Conservation (phyloP, 2,329 filamentous ascomycete species). For the Chalara sp. region DNA sequence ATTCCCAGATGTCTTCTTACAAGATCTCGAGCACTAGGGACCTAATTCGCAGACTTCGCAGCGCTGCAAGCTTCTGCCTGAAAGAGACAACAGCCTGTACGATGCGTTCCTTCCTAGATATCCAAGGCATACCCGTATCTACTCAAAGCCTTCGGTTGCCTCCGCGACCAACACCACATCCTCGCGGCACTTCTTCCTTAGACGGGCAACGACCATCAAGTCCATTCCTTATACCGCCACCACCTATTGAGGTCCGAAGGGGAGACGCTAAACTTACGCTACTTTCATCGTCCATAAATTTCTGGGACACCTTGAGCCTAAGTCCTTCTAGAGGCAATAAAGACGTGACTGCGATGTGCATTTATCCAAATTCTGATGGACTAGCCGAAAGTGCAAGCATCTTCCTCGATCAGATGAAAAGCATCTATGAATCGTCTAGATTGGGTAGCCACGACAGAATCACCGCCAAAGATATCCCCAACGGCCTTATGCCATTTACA, state of each 20-base stretch:
- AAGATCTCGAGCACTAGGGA: conserved; percentile 18
- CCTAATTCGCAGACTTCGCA: conserved; percentile 37
- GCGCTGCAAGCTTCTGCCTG: conserved; percentile 38
- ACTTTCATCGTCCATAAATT: conserved; percentile 65
- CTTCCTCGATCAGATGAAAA: conserved; percentile 63
- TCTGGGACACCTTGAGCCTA: conserved; percentile 77
- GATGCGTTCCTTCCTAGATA: conserved; percentile 46
- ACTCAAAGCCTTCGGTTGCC: conserved; percentile 43
- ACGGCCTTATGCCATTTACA: conserved; percentile 22
- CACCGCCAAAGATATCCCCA: conserved; percentile 29
- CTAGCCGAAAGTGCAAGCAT: conserved; percentile 51
- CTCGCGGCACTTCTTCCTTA: conserved; percentile 10
- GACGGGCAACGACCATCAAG: conserved; percentile 37
- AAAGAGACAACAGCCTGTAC: conserved; percentile 34
- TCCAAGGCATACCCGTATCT: conserved; percentile 49
- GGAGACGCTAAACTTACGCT: conserved; percentile 65
- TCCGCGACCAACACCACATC: conserved; percentile 22
- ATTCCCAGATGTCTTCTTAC: conserved; percentile 3
- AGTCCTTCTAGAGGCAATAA: conserved; percentile 66
- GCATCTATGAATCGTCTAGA: conserved; percentile 67
- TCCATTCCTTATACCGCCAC: conserved; percentile 57
- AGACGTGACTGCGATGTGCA: conserved; percentile 62
- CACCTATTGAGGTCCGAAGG: conserved; percentile 66
- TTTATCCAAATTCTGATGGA: conserved; percentile 61
- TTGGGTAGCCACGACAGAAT: conserved; percentile 55